Evolutionary conservation across 2,329 filamentous ascomycete species (phyloP), one percentile per base, ranked within the genome.

Genomic region (Moelleriella libera): DNA sequence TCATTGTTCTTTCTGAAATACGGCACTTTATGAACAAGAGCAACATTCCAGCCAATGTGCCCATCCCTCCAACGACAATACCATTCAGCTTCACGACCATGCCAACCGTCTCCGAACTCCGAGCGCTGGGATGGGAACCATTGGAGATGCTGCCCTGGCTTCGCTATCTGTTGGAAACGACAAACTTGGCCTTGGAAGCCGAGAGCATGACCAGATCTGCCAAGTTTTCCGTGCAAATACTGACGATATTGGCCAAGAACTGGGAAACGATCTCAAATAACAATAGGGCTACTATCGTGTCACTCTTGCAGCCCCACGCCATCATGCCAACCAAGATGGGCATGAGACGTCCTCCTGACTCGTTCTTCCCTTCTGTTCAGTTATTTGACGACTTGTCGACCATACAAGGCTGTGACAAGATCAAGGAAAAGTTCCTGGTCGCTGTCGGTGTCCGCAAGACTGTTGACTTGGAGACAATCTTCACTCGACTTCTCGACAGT

Each of bases 301-400:
- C 75, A 12, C 65, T 88, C 5, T 68, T 97, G 3, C 75, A 80
- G 47, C 68, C 74, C 2, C 73, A 83, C 45, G 76, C 87, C 0
- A 76, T 94, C 30, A 86, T 98, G 59, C 92, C 92, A 0, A 97
- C 92, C 0, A 96, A 88, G 60, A 66, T 82, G 53, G 92, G 92
- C 6, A 94, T 98, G 89, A 83, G 73, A 55, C 85, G 78, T 54
- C 92, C 92, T 5, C 68, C 71, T 3, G 88, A 97, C 53, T 82
- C 92, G 0, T 98, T 96, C 63, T 96, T 98, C 58, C 80, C 86
- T 2, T 84, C 80, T n/a, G 92, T 98, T 39, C 92, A 88, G 61
- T 70, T 98, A 0, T 98, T 98, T 58, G 88, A 96, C 51, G 92
- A 98, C 60, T 70, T 98, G 12, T 89, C 92, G 0, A 82, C 83